Evolutionary conservation across 768 basidiomycete genomes (phyloP), one percentile per base, ranked within the genome.

Genomic region (Wakefieldia striispora): DNA sequence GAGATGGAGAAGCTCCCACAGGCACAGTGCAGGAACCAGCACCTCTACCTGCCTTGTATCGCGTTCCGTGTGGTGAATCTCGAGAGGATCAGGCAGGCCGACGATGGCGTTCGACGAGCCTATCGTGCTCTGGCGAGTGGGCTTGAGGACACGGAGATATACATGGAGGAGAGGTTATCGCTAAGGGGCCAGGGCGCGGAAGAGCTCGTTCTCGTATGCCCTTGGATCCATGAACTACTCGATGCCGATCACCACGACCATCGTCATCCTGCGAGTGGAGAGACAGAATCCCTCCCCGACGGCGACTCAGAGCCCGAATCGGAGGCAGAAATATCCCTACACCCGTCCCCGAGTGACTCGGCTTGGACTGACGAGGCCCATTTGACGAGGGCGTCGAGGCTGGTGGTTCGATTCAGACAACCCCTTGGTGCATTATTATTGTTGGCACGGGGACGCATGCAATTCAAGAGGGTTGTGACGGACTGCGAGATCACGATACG

Each of bases 21-120:
- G 4, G 57, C 54, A 14, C 20, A 26, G 4, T 62, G 57, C 14
- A 9, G 7, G 7, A 21, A 46, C 29, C 49, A 38, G 26, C 47
- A 27, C 14, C 47, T 62, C 27, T 17, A 45, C 31, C 45, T 61
- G 1, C 60, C 60, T n/a, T 61, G 60, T 29, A 46, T 59, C 17
- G 38, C 50, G 8, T 61, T 61, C 23, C 60, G 33, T 31, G 13
- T 61, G 37, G 51, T 17, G 14, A 21, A 11, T 9, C 4, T 62
- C n/a, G 34, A 17, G 3, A 51, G 36, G 12, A 36, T 40, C n/a
- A 23, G 23, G 19, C 34, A 12, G 23, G 5, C 34, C 12, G 47
- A 42, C 14, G 40, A 40, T 5, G 23, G 16, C 14, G 16, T 16
- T 16, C 13, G 33, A 16, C 42, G 43, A 7, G 36, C n/a, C 24